phyloP scores from a whole-genome alignment of 495 filamentous ascomycete genomes.

The Penicillium samsonianum region DNA sequence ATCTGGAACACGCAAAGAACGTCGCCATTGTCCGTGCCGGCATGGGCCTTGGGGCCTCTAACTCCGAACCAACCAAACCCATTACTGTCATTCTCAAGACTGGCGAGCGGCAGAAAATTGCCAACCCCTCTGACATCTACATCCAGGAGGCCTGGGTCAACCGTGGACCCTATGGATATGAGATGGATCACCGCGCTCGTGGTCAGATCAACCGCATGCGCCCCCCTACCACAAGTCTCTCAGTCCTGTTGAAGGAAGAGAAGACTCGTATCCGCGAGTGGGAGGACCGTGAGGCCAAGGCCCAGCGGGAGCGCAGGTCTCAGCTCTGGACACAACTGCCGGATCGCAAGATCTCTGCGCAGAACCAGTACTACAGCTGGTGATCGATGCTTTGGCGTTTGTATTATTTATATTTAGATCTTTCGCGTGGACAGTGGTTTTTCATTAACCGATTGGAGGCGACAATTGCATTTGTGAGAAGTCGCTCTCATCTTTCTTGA shows the following conservation, averaged over 20 bases:
- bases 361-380: conserved; percentile 89
- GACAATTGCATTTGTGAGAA: conserved; percentile 30
- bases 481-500: conserved; percentile 7
- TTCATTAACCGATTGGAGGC: conserved; percentile 16
- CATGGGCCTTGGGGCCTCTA: conserved; percentile 67
- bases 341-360: conserved; percentile 59
- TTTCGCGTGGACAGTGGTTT: conserved; percentile 19
- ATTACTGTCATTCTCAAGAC: conserved; percentile 41
- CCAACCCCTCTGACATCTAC: conserved; percentile 75
- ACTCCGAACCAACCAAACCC: conserved; percentile 37
- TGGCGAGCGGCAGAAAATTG: conserved; percentile 58
- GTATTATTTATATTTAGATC: conserved; percentile 31
- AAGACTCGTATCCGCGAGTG: conserved; percentile 78
- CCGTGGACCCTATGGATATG: conserved; percentile 60
- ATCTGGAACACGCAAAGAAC: conserved; percentile 76
- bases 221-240: conserved; percentile 73
- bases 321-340: conserved; percentile 85
- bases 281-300: conserved; percentile 73
- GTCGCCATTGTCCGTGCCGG: conserved; percentile 72
- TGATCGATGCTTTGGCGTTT: conserved; percentile 47
- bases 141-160: conserved; percentile 90
- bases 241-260: conserved; percentile 87
- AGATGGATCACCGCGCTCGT: conserved; percentile 65
- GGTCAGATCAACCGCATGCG: conserved; percentile 62
- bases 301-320: conserved; percentile 62